Conservation (phyloP, 345 rosid species). For the Raphanus sativus region DNA sequence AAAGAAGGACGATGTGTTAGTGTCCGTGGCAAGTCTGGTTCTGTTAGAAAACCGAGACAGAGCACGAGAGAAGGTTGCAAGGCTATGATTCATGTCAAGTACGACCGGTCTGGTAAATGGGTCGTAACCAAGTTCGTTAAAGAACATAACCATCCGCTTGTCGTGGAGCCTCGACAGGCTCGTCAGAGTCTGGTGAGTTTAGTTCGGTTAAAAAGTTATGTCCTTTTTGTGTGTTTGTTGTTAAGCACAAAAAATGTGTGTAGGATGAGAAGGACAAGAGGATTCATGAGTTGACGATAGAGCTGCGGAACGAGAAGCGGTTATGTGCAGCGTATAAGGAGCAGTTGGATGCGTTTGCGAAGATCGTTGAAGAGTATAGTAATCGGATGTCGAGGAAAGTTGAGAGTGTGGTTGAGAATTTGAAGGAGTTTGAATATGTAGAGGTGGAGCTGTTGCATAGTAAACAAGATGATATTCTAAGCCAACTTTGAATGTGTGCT, state of each 20-base stretch:
- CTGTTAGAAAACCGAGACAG: conserved; percentile 59
- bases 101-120: conserved; percentile 76
- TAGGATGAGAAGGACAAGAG: conserved; percentile 69
- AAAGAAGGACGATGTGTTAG: conserved; percentile 91
- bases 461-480: conserved; percentile 34
- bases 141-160: conserved; percentile 88
- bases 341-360: conserved; percentile 57
- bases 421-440: conserved; percentile 56
- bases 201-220: conserved; percentile 17
- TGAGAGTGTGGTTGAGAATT: conserved; percentile 50
- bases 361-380: conserved; percentile 60
- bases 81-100: conserved; percentile 87
- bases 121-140: conserved; percentile 74
- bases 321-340: conserved; percentile 63
- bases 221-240: background rate
- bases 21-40: conserved; percentile 68
- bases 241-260: background rate
- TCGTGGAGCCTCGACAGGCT: conserved; percentile 70
- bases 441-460: conserved; percentile 44
- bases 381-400: conserved; percentile 53
- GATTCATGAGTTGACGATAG: conserved; percentile 65
- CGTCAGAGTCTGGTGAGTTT: conserved; percentile 79
- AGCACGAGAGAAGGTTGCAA: conserved; percentile 66
- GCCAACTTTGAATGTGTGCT: background rate
- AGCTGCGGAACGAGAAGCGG: conserved; percentile 66